These are phyloP conservation scores for Nicotiana attenuata DNA, from an alignment of 257 asterid genomes.

Conservation along the genomic window DNA sequence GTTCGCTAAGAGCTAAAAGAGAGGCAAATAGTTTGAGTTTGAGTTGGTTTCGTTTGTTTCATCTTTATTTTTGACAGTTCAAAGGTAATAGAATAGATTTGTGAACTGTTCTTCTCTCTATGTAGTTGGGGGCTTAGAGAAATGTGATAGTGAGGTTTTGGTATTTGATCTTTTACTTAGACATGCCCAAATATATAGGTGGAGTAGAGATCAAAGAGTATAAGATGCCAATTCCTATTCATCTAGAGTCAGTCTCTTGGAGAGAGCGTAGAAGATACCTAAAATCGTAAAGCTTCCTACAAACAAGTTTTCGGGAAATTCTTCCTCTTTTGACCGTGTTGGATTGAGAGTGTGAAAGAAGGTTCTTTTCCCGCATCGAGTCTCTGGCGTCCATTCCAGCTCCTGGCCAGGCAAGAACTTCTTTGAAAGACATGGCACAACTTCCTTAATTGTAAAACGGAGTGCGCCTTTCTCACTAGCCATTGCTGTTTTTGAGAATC, in stretches of 20 bases:
- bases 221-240: neutral
- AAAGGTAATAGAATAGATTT: neutral
- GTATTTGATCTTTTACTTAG: neutral
- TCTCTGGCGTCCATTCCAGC: neutral
- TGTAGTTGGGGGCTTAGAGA: neutral
- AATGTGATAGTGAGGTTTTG: neutral
- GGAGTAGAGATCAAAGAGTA: neutral
- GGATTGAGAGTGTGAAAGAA: neutral
- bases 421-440: neutral
- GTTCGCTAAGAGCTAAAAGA: neutral
- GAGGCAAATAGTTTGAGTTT: neutral
- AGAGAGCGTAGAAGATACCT: neutral
- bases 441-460: neutral
- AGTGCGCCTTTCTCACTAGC: neutral
- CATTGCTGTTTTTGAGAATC: neutral
- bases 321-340: neutral
- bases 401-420: neutral
- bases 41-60: neutral
- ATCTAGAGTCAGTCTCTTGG: neutral
- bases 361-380: neutral
- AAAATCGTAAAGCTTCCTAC: neutral
- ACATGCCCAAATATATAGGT: neutral
- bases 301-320: neutral
- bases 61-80: neutral
- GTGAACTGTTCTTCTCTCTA: neutral